Evolutionary conservation across 2,329 filamentous ascomycete species (phyloP).

Genomic region (Raffaelea albimanens): DNA sequence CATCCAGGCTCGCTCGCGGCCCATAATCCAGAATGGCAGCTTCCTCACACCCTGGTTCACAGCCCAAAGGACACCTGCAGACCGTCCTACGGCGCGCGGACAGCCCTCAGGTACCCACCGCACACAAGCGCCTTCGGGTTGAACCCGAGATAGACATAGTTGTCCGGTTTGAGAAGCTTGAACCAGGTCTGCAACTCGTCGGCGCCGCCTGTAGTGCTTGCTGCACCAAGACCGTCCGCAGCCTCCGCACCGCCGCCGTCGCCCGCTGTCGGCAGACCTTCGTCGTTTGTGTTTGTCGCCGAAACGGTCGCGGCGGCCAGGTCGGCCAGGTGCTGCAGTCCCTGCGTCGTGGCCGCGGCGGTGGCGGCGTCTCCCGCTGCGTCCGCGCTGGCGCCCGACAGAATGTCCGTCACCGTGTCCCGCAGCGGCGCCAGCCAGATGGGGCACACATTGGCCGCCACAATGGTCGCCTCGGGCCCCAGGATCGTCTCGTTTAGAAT

Average conservation of each 20-base stretch:
- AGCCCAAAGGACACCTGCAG: too few species aligned
- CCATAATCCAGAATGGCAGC: too few species aligned
- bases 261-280: neutral
- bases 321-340: conserved; percentile 38
- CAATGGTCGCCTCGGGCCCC: conserved; percentile 27
- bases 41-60: too few species aligned
- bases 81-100: too few species aligned
- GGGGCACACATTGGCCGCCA: neutral
- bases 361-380: conserved; percentile 20
- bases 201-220: conserved; percentile 13
- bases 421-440: conserved; percentile 2
- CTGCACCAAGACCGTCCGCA: neutral
- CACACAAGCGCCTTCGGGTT: conserved; percentile 28
- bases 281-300: too few species aligned
- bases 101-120: conserved; percentile 25
- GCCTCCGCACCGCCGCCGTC: conserved; percentile 11
- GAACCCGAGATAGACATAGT: conserved; percentile 33
- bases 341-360: conserved; percentile 36
- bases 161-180: conserved; percentile 14
- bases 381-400: conserved; percentile 5
- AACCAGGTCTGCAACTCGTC: neutral
- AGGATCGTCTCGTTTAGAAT: conserved; percentile 49
- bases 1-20: too few species aligned
- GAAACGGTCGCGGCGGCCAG: conserved; percentile 33
- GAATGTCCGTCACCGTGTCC: neutral